Evolutionary conservation across 2,329 filamentous ascomycete species (phyloP), one percentile per base, ranked within the genome.

Genomic region (Fusarium duplospermum): DNA sequence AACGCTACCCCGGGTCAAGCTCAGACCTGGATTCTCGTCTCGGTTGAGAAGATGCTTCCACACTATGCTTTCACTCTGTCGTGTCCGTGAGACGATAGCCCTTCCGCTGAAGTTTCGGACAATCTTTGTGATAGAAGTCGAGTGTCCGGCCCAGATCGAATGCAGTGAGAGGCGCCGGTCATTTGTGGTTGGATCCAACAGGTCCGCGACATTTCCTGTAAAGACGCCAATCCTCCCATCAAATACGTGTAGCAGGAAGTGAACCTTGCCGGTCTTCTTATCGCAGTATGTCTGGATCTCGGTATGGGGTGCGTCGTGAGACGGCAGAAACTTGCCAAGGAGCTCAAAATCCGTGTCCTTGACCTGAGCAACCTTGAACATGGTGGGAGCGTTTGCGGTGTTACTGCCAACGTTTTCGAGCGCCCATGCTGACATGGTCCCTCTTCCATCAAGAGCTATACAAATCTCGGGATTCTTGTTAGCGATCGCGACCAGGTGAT

Each of bases 351-450:
- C 84, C 20, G 83, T 79, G 1, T 88, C 88, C 77, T 93, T 90
- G 29, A 95, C 89, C 78, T 97, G 93, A 2, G 94, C 91, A 75
- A 98, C 92, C 79, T 94, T 96, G 85, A 96, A 97, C n/a, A 96
- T 89, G 71, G 92, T 91, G 31, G 90, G 87, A 5, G 89, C 87
- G 68, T 89, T 90, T 74, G 89, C 90, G 35, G 87, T 86, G 78
- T 92, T 94, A 76, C 90, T 91, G 38, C 93, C 92, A 22, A 97
- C 89, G 78, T 96, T 95, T 81, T 98, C 95, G 65, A 99, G 84
- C 1, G 94, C 96, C 94, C 96, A 98, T 0, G 94, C 94, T 45
- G 94, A 95, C 93, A 98, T 94, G 74, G 92, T 91, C 1, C 96
- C 96, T 57, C 88, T 86, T n/a, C 92, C 91, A 82, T 98, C 94